phyloP scores from a whole-genome alignment of 495 filamentous ascomycete genomes.

The Trichodelitschia bisporula region DNA sequence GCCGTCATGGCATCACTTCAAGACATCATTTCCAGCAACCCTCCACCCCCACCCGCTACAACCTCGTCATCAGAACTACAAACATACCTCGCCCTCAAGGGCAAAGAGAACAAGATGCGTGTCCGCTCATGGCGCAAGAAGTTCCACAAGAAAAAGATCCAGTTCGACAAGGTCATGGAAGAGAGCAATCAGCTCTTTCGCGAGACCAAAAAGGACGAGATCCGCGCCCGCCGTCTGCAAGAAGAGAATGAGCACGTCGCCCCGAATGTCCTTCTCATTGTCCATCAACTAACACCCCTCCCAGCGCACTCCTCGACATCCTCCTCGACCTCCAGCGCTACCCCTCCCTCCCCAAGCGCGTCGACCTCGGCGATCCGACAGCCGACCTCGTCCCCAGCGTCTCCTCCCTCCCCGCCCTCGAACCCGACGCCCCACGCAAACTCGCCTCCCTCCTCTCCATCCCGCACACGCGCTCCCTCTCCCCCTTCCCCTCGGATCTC shows the following conservation, averaged over 20 bases:
- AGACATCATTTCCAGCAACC: too few relatives aligned
- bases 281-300: conserved; percentile 1
- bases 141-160: conserved; percentile 73
- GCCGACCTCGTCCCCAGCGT: conserved; percentile 20
- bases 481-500: conserved; percentile 5
- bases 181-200: conserved; percentile 54
- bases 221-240: conserved; percentile 51
- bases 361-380: conserved; percentile 34
- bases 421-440: conserved; percentile 12
- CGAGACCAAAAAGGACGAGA: conserved; percentile 51
- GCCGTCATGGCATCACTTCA: too few relatives aligned
- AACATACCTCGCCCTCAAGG: too few relatives aligned
- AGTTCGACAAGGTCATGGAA: conserved; percentile 62
- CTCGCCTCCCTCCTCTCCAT: conserved; percentile 3
- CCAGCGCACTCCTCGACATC: conserved; percentile 55
- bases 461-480: conserved; percentile 5
- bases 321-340: conserved; percentile 69
- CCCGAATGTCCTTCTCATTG: not conserved
- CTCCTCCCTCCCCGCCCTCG: conserved; percentile 16
- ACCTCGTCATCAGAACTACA: too few relatives aligned
- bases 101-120: not conserved
- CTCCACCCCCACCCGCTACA: too few relatives aligned
- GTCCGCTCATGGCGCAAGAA: conserved; percentile 39
- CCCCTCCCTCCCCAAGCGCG: conserved; percentile 42
- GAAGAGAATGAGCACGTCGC: conserved; percentile 61